These are phyloP conservation scores for Hura crepitans DNA, from an alignment of 441 rosid genomes.

Conservation along the genomic window DNA sequence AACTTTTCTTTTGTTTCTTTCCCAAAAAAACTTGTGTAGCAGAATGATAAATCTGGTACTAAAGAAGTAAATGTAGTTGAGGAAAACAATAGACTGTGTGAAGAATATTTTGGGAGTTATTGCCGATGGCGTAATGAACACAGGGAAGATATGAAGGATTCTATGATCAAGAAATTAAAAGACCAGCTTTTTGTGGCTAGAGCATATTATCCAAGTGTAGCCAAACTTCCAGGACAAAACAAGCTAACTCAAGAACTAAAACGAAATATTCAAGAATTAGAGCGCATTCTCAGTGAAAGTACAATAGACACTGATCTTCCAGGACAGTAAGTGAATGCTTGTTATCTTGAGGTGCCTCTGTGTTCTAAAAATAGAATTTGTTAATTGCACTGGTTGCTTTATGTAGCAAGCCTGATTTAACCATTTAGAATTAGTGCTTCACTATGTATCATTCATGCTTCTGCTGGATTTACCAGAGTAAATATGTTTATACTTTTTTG, in stretches of 20 bases:
- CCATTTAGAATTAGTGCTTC: background rate
- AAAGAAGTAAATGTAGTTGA: slow-evolving; percentile 31
- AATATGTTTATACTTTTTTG: background rate
- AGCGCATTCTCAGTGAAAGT: slow-evolving; percentile 77
- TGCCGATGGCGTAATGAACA: slow-evolving; percentile 83
- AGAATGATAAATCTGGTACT: slow-evolving; percentile 36
- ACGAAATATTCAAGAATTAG: slow-evolving; percentile 90
- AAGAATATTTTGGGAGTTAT: slow-evolving; percentile 79
- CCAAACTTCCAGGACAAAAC: slow-evolving; percentile 74
- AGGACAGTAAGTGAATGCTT: slow-evolving; percentile 55
- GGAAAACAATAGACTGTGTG: slow-evolving; percentile 55
- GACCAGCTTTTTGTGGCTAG: slow-evolving; percentile 89
- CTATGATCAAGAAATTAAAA: slow-evolving; percentile 73
- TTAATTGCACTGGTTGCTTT: background rate
- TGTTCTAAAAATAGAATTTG: slow-evolving; percentile 9
- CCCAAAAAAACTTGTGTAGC: slow-evolving; percentile 25
- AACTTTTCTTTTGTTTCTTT: slow-evolving; percentile 17
- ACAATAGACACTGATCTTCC: slow-evolving; percentile 81
- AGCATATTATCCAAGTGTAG: slow-evolving; percentile 90
- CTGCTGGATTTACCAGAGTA: background rate
- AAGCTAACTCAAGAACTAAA: slow-evolving; percentile 66
- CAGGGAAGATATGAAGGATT: slow-evolving; percentile 73
- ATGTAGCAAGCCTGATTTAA: background rate
- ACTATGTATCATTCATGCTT: background rate
- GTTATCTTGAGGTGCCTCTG: slow-evolving; percentile 8